Conservation (phyloP, 805 yeast species). For the Spathaspora hagerdaliae region DNA sequence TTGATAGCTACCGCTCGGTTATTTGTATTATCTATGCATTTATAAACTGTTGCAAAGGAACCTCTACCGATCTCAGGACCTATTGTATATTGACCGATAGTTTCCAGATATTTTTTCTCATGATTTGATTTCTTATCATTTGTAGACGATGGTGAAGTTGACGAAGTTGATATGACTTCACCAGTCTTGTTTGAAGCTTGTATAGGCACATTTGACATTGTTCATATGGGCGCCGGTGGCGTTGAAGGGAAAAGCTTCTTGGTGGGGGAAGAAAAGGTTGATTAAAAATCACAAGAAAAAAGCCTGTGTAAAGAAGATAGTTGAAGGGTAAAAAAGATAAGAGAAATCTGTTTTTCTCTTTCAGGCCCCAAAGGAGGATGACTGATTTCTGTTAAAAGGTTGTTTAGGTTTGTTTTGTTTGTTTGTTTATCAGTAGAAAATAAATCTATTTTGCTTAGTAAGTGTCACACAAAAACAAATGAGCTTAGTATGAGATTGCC, state of each 20-base stretch:
- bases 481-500: no score
- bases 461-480: no score
- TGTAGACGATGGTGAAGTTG: background rate
- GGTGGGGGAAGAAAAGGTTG: no score
- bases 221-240: background rate
- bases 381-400: no score
- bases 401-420: no score
- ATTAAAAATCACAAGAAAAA: no score
- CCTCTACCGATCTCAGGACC: constrained; percentile 92
- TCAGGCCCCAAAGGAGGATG: no score
- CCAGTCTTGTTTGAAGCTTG: background rate
- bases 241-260: no score
- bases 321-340: no score
- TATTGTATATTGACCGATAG: constrained; percentile 49
- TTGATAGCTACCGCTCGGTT: constrained; percentile 79
- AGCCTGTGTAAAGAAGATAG: background rate
- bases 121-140: background rate
- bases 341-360: no score
- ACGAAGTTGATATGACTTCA: background rate
- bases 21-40: constrained; percentile 58
- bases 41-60: constrained; percentile 92
- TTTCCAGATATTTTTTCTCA: background rate
- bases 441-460: no score
- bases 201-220: background rate
- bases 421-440: no score